Evolutionary conservation across 73 alveolate species (phyloP), one percentile per base, ranked within the genome.

Genomic region (Paramecium tetraurelia): DNA sequence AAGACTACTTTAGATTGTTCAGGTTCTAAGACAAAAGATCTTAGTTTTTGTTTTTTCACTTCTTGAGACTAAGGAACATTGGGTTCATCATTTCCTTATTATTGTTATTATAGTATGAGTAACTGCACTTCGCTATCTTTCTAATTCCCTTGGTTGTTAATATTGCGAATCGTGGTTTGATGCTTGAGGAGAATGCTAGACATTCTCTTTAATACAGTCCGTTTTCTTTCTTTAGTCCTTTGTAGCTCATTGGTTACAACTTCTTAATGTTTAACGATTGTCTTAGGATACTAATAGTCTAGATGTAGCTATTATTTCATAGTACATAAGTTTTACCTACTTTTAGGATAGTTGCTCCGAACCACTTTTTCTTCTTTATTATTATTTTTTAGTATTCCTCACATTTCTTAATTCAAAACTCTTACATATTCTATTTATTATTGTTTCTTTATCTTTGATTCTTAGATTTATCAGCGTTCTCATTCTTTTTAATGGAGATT

Each of bases 311-410:
- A 31, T 12, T 12, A 63, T 63, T 27, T 63, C 3, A 31, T 63
- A 12, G 4, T 31, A 63, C 4, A 22, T 29, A 18, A n/a, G 11
- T 22, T 18, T 22, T 63, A 63, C 84, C 46, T 63, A 63, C 46
- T 63, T 63, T 31, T 63, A 12, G 7, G 84, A 63, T 31, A 63
- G 50, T 63, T 63, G 46, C 1, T 63, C 84, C 14, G 29, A 27
- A 10, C 84, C 84, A 63, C 84, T 63, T 33, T 63, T 63, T 63
- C 84, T 63, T 33, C 84, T 63, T 33, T 63, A 33, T 63, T 63
- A 63, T 27, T 27, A 27, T 27, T 63, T 12, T 31, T 33, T 27
- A 11, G 53, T 11, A 63, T 63, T 63, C 46, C 29, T 18, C 22
- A 31, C 8, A 2, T 27, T 31, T 33, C 46, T 63, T 14, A 63